Percentiles rank a stretch among this genome's conserved stretches.
Evolutionary conservation across 257 asterid genomes (phyloP).

Genomic region (Solanum pinnatisectum): DNA sequence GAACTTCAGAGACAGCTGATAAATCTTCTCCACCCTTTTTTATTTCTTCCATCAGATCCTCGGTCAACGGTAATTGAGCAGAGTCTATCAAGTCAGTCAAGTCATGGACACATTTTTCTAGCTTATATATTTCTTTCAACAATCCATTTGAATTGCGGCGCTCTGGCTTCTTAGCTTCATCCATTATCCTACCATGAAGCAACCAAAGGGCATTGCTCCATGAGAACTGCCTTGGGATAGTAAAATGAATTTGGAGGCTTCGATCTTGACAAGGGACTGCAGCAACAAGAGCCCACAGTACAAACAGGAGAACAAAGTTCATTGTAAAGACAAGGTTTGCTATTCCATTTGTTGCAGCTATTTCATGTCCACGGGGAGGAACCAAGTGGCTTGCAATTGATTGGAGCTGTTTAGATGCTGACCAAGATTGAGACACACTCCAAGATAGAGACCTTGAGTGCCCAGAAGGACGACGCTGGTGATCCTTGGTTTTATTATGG

Average conservation of each 20-base stretch:
- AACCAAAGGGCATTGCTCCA: slow-evolving; percentile 55
- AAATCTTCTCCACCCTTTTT: slow-evolving; percentile 35
- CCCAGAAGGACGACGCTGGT: slow-evolving; percentile 32
- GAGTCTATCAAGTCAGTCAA: slow-evolving; percentile 63
- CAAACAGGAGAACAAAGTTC: slow-evolving; percentile 71
- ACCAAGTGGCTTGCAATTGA: slow-evolving; percentile 48
- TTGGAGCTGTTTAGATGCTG: slow-evolving; percentile 92
- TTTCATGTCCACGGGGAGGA: slow-evolving; percentile 63
- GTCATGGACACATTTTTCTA: slow-evolving; percentile 52
- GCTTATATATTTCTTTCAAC: slow-evolving; percentile 50
- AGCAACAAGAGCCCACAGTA: slow-evolving; percentile 77
- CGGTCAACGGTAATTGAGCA: slow-evolving; percentile 53
- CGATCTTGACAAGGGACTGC: slow-evolving; percentile 94
- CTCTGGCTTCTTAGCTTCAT: slow-evolving; percentile 66
- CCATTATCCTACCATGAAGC: slow-evolving; percentile 58
- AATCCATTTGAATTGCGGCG: slow-evolving; percentile 52
- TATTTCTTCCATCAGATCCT: slow-evolving; percentile 47
- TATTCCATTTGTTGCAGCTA: slow-evolving; percentile 53
- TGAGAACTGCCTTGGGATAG: slow-evolving; percentile 58
- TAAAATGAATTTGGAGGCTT: slow-evolving; percentile 40
- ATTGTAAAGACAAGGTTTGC: slow-evolving; percentile 52
- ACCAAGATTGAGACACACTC: slow-evolving; percentile 88
- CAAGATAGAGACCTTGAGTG: slow-evolving; percentile 89
- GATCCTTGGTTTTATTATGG: slow-evolving; percentile 49
- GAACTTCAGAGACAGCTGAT: slow-evolving; percentile 40